Base-by-base conservation (phyloP, 2,329 filamentous ascomycete species). In the Raffaelea ambrosiae region DNA sequence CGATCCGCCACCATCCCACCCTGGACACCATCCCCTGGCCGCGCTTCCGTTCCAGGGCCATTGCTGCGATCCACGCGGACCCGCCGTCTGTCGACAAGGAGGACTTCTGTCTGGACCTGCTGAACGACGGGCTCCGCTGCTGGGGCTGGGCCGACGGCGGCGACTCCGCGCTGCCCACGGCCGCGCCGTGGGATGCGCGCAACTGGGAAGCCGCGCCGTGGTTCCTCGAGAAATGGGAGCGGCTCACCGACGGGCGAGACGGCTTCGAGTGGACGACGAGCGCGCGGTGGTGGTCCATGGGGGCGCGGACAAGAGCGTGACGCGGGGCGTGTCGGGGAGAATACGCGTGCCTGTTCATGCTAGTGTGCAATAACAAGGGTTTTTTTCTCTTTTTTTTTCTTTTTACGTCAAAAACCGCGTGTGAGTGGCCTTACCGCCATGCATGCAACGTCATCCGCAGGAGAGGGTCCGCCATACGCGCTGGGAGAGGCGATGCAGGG, bases 151-250 rank as follows among this genome's bases (percentile, higher is more conserved):
- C 42, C 13, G 19, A 44, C 31, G 19, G 13, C 16, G 10, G 31
- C 16, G 7, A 7, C 13, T 7, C 7, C 26, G 20, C 29, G 3
- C 7, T 36, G 5, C 23, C 41, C 13, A 43, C 39, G 3, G 39
- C 39, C 8, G 47, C 31, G 22, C 61, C 66, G 1, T 68, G 64
- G 65, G 65, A 68, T 35, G 45, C 33, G 11, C 51, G 58, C 4
- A 59, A 57, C 46, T 61, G 58, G 58, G 58, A 61, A 50, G 58
- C 56, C 1, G 48, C 52, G 8, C 52, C 53, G 8, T 60, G 58
- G 57, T 61, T 61, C 16, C 46, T 61, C 14, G 46, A 53, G 40
- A 60, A 61, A 43, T 61, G 57, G 52, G 54, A 40, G 43, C 26
- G 40, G 5, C 41, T 60, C 5, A 51, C 58, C 2, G 59, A 53